Evolutionary conservation across 768 basidiomycete species (phyloP), one percentile per base, ranked within the genome.

Genomic region (Xerocomellus dryophilus): DNA sequence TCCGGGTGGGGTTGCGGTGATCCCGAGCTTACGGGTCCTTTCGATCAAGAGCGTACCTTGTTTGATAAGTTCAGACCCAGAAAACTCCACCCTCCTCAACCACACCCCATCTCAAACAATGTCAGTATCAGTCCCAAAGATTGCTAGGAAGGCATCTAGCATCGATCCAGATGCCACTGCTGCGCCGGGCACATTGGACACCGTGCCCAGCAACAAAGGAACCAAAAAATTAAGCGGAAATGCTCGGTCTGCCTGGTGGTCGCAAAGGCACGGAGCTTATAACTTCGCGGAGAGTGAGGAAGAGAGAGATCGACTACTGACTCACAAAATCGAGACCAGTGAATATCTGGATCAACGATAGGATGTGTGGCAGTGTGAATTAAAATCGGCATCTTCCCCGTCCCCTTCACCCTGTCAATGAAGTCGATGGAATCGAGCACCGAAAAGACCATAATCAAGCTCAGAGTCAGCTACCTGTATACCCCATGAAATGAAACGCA

Each of bases 311-410:
- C 8, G 27, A 43, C 18, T 7, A 25, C 25, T 44, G 12, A 47
- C 34, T 35, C 45, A 46, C 45, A 34, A 34, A 11, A 15, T 20
- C 4, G 45, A 11, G 23, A 23, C 4, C 5, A n/a, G 43, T 43
- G n/a, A 17, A 43, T 43, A 7, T 25, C 21, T 9, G 41, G 15
- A 17, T 5, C n/a, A 27, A 32, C 18, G 5, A 32, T 45, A 45
- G 18, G 34, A 25, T 27, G 27, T 45, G 48, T 60, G 57, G 53
- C 45, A 50, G 54, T 51, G 60, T 25, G 51, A 45, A 21, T 9
- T 35, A 23, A 46, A 35, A 17, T 35, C 8, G 31, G 17, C 12
- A 23, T 23, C 27, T 43, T 23, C 39, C 34, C 34, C 25, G 18
- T n/a, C 27, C 29, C 42, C n/a, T 39, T 38, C 36, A 34, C 9